Base-by-base conservation (phyloP, 305 asterid species). In the Fraxinus sp. region DNA sequence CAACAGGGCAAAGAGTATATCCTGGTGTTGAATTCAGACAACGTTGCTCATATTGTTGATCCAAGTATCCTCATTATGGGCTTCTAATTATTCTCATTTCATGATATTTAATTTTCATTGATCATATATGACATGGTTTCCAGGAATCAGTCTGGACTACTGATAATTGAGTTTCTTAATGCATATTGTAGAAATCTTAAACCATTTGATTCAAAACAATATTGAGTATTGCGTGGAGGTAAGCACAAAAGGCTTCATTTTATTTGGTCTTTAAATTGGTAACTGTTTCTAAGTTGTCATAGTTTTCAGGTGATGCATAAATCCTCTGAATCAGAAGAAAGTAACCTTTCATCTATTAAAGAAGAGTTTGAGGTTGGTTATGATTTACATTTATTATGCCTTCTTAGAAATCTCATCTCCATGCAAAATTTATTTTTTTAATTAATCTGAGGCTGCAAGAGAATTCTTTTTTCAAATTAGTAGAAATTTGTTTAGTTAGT, bases 1-100 rank as follows among this genome's bases (percentile, higher is more conserved):
- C 55, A 78, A 83, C 94, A 95, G 99, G 99, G 99, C 75, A 95
- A 92, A 89, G 97, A 92, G 93, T 92, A 90, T 88, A 84, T 94
- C 79, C 87, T 95, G 81, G 77, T 95, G 84, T 84, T 94, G 94
- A 89, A 89, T 84, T 89, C 97, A 35, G 97, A 95, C 84, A 94
- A 93, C 86, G 88, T 92, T 88, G 94, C 94, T 86, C 92, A 86
- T 78, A 89, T 90, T 81, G 83, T 93, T 78, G 98, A 94, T 84
- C 90, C 92, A 77, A 94, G 99, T 95, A 95, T 94, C 97, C 99
- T 92, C 80, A 24, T 85, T 76, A 82, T 77, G 84, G 82, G 44
- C 78, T 79, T 83, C 41, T 74, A 24, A 44, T 44, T 18, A 59
- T 78, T 83, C 55, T 83, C 74, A 77, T 74, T 80, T 8, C 11